phyloP scores from a whole-genome alignment of 352 stramenopile species.

The Phytophthora hibernalis region DNA sequence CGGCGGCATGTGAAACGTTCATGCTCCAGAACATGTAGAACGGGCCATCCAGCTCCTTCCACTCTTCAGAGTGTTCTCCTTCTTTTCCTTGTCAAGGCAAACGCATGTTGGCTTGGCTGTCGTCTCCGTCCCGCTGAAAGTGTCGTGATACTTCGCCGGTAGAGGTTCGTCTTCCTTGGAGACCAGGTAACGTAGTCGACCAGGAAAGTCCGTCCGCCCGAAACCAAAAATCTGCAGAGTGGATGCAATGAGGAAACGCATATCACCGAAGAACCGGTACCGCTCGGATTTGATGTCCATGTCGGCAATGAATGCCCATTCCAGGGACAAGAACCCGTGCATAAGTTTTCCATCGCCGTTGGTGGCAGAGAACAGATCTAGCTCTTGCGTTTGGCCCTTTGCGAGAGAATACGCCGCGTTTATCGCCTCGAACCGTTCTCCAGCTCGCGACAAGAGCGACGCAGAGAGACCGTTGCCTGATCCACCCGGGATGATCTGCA shows the following conservation, averaged over 20 bases:
- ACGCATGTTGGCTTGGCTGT: conserved; percentile 30
- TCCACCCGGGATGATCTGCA: conserved; percentile 54
- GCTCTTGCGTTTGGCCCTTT: conserved; percentile 65
- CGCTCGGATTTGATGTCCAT: conserved; percentile 81
- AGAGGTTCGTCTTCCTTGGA: conserved; percentile 35
- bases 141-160: conserved; percentile 51
- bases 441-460: conserved; percentile 56
- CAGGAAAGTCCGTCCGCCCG: conserved; percentile 43
- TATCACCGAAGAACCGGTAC: conserved; percentile 60
- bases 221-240: conserved; percentile 53
- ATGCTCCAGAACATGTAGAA: conserved; percentile 75
- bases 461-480: conserved; percentile 75
- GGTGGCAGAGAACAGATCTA: conserved; percentile 68
- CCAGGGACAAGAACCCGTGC: conserved; percentile 85
- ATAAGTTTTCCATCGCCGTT: conserved; percentile 58
- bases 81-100: conserved; percentile 33
- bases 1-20: conserved; percentile 59
- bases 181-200: conserved; percentile 49
- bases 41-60: conserved; percentile 49
- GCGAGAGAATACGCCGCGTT: conserved; percentile 72
- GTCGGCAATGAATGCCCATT: conserved; percentile 86
- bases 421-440: conserved; percentile 56
- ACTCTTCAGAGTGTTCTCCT: conserved; percentile 25
- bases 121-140: conserved; percentile 12
- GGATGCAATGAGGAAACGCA: conserved; percentile 60